These are phyloP conservation scores for Acacia concinna DNA, from an alignment of 331 rosid species.

Conservation along the genomic window DNA sequence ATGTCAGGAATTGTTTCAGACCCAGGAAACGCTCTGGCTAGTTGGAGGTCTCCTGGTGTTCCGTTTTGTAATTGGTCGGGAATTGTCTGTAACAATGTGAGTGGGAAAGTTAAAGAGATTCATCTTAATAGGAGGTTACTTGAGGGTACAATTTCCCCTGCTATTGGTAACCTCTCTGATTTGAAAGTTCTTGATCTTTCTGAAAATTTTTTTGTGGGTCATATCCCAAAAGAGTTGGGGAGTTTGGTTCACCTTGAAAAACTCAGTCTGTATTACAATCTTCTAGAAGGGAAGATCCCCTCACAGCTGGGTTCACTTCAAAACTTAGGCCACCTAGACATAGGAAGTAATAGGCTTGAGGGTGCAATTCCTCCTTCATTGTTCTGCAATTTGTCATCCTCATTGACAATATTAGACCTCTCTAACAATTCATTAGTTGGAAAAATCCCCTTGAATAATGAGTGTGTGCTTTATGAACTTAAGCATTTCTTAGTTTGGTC, in stretches of 20 bases:
- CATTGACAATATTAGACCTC: slow-evolving; percentile 69
- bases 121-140: slow-evolving; percentile 66
- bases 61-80: slow-evolving; percentile 77
- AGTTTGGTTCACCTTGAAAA: slow-evolving; percentile 48
- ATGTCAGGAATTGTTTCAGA: slow-evolving; percentile 68
- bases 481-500: slow-evolving; percentile 80
- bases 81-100: slow-evolving; percentile 59
- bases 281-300: slow-evolving; percentile 64
- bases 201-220: slow-evolving; percentile 63
- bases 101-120: slow-evolving; percentile 59
- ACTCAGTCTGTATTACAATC: slow-evolving; percentile 63
- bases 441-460: slow-evolving; percentile 54
- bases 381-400: slow-evolving; percentile 68
- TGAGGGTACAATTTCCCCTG: slow-evolving; percentile 67
- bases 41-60: slow-evolving; percentile 54
- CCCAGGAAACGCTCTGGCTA: slow-evolving; percentile 50
- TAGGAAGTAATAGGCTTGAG: slow-evolving; percentile 63
- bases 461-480: slow-evolving; percentile 55
- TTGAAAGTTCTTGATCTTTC: slow-evolving; percentile 76
- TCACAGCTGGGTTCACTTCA: slow-evolving; percentile 62
- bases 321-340: slow-evolving; percentile 61
- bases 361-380: slow-evolving; percentile 66
- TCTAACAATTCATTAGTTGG: slow-evolving; percentile 80
- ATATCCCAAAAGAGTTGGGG: slow-evolving; percentile 73
- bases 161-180: slow-evolving; percentile 66